These are phyloP conservation scores for Monosporascus cannonballus DNA, from an alignment of 2,329 filamentous ascomycete genomes.

Conservation along the genomic window DNA sequence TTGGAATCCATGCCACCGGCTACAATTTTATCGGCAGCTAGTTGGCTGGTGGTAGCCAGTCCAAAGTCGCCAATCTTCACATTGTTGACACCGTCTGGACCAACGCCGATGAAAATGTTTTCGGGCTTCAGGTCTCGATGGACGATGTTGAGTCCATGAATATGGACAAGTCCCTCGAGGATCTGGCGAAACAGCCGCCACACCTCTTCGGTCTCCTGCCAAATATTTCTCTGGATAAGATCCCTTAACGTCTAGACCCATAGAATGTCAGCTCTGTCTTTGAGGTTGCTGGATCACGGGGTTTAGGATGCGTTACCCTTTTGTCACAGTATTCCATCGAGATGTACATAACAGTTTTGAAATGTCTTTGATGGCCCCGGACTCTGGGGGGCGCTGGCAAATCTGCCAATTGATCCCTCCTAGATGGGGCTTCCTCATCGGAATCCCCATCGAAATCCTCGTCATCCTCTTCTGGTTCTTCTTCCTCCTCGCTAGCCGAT, in stretches of 20 bases:
- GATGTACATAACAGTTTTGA: slow-evolving; percentile 80
- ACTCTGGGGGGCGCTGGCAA: slow-evolving; percentile 26
- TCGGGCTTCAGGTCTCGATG: slow-evolving; percentile 96
- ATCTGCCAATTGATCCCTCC: slow-evolving; percentile 40
- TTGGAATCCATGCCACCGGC: slow-evolving; percentile 38
- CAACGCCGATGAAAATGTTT: slow-evolving; percentile 79
- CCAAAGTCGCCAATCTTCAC: slow-evolving; percentile 97
- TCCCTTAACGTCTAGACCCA: slow-evolving; percentile 70
- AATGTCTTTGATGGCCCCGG: slow-evolving; percentile 40
- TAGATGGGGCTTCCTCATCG: slow-evolving; percentile 38
- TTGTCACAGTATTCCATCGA: slow-evolving; percentile 99
- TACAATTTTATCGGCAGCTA: slow-evolving; percentile 51
- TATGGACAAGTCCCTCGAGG: slow-evolving; percentile 81
- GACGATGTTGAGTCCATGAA: slow-evolving; percentile 86
- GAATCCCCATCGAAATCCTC: slow-evolving; percentile 33
- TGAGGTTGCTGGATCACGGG: background rate
- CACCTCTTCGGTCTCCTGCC: slow-evolving; percentile 67
- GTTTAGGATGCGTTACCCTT: slow-evolving; percentile 45
- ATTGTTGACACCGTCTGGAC: slow-evolving; percentile 70
- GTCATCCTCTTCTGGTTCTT: slow-evolving; percentile 30
- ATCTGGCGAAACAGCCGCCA: slow-evolving; percentile 93
- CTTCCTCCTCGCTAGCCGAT: slow-evolving; percentile 31
- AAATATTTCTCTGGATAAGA: slow-evolving; percentile 70
- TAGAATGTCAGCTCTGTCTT: background rate
- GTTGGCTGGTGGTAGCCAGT: slow-evolving; percentile 82